phyloP scores from a whole-genome alignment of 768 basidiomycete species.

The Sistotremastrum suecicum region DNA sequence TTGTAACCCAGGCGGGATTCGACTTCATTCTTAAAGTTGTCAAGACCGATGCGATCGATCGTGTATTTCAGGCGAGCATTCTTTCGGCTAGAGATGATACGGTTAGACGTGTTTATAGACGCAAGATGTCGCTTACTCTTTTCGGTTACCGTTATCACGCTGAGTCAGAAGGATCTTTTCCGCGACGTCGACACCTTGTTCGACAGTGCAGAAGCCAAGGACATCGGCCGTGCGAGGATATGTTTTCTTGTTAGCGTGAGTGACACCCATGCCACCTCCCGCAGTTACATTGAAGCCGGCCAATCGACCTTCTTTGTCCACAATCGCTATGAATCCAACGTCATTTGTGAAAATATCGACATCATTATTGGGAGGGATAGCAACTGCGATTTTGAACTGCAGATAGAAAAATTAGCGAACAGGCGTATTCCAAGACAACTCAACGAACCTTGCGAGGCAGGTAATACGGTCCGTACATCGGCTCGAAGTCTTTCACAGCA shows the following conservation, averaged over 20 bases:
- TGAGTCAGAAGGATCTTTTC: slow-evolving; percentile 92
- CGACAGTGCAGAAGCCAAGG: slow-evolving; percentile 84
- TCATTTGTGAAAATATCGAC: slow-evolving; percentile 95
- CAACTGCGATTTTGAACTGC: slow-evolving; percentile 95
- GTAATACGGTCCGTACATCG: slow-evolving; percentile 96
- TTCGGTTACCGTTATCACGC: slow-evolving; percentile 90
- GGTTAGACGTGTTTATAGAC: not conserved
- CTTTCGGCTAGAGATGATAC: slow-evolving; percentile 36
- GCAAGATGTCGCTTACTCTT: slow-evolving; percentile 47
- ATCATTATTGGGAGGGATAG: slow-evolving; percentile 92
- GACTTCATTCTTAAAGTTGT: slow-evolving; percentile 76
- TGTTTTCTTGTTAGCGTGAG: slow-evolving; percentile 97
- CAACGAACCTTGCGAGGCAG: slow-evolving; percentile 76
- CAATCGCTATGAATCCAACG: slow-evolving; percentile 91
- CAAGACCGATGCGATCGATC: slow-evolving; percentile 87
- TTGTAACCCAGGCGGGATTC: slow-evolving; percentile 76
- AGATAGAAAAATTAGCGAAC: slow-evolving; percentile 4
- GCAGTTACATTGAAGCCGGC: slow-evolving; percentile 87
- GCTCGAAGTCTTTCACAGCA: slow-evolving; percentile 88
- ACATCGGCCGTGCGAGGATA: slow-evolving; percentile 83
- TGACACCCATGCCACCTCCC: slow-evolving; percentile 99
- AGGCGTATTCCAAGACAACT: not conserved
- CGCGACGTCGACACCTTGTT: slow-evolving; percentile 74
- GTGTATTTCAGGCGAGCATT: slow-evolving; percentile 95
- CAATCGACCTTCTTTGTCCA: slow-evolving; percentile 58